These are phyloP conservation scores for Puccinia coronata DNA, from an alignment of 1,284 basidiomycete species.

Conservation along the genomic window DNA sequence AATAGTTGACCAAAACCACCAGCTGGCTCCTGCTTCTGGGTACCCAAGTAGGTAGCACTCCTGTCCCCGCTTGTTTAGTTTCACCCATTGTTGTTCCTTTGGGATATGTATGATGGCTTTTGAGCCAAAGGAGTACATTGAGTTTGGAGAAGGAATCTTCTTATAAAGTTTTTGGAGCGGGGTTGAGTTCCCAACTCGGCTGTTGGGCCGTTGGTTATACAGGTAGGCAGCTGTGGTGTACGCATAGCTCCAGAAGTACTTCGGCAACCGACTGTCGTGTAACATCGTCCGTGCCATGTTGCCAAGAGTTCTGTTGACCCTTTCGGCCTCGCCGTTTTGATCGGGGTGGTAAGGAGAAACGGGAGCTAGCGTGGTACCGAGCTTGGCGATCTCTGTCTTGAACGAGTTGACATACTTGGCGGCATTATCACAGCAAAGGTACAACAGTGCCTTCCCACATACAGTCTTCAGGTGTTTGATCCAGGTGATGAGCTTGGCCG, in stretches of 20 bases:
- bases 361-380: neutral
- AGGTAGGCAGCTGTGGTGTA: neutral
- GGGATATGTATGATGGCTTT: neutral
- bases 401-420: neutral
- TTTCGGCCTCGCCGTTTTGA: constrained; percentile 15
- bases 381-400: neutral
- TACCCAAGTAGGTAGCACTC: constrained; percentile 6
- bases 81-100: neutral
- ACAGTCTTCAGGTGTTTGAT: neutral
- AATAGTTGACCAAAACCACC: constrained; percentile 2
- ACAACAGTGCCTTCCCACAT: neutral
- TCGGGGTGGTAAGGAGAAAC: neutral
- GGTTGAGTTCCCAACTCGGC: neutral
- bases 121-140: neutral
- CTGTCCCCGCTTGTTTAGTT: neutral
- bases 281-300: constrained; percentile 18
- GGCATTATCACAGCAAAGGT: neutral
- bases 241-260: neutral
- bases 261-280: neutral
- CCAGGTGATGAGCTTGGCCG: neutral
- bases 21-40: neutral
- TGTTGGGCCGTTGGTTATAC: neutral
- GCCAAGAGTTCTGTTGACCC: neutral
- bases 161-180: neutral
- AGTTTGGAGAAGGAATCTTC: neutral